phyloP scores from a whole-genome alignment of 1,284 basidiomycete species.

The Irpex sp. region DNA sequence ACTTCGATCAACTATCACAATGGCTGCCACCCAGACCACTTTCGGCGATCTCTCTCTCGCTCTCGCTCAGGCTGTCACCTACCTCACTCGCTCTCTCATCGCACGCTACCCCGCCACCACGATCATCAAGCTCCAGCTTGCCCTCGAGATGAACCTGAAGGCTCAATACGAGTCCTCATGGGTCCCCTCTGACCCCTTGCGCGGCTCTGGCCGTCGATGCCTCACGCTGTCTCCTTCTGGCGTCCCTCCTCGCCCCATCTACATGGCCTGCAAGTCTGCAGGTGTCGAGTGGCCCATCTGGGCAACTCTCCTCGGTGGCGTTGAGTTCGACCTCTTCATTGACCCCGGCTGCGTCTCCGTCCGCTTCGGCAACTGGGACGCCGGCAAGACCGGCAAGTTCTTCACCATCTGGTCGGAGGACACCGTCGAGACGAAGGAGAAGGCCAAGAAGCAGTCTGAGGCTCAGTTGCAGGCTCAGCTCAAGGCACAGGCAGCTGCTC shows the following conservation, averaged over 20 bases:
- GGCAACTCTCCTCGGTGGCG: conserved; percentile 62
- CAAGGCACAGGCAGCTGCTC: conserved; percentile 22
- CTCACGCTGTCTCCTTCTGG: conserved; percentile 66
- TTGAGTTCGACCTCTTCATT: conserved; percentile 73
- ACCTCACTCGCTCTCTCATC: conserved; percentile 63
- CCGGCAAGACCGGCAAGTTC: conserved; percentile 36
- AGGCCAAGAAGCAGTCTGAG: conserved; percentile 29
- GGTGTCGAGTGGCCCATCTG: conserved; percentile 75
- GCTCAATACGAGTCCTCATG: conserved; percentile 64
- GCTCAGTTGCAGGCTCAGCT: conserved; percentile 31
- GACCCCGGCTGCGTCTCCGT: conserved; percentile 73
- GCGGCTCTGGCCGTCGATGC: conserved; percentile 68
- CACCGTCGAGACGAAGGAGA: conserved; percentile 15
- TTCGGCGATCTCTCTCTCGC: conserved; percentile 55
- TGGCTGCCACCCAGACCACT: conserved; percentile 35
- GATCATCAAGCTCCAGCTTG: conserved; percentile 61
- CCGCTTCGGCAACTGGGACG: conserved; percentile 43
- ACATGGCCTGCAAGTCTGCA: conserved; percentile 62
- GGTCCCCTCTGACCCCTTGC: conserved; percentile 56
- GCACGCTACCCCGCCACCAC: conserved; percentile 50
- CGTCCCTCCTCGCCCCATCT: conserved; percentile 65
- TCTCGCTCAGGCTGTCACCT: conserved; percentile 67
- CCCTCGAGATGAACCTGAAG: conserved; percentile 67
- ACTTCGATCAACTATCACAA: conserved; percentile 25
- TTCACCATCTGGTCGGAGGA: conserved; percentile 64